Conservation (phyloP, 78 protist genomes). For the Planoprotostelium fungivorum region DNA sequence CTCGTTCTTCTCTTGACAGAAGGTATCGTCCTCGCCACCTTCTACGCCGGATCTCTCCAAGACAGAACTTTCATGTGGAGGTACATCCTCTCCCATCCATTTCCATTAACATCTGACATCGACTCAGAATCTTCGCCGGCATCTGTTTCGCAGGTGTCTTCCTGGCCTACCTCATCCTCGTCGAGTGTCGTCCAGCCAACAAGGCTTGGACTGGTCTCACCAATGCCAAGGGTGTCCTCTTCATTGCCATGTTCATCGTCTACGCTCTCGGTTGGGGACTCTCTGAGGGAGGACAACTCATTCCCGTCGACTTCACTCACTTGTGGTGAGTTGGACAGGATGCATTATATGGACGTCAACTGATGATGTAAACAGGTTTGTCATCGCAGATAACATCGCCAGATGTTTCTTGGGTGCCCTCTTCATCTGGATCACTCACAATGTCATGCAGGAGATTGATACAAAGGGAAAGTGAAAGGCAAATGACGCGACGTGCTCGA, state of each 20-base stretch:
- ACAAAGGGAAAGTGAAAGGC: too few species aligned
- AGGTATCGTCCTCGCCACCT: neutral
- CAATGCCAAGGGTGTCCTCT: neutral
- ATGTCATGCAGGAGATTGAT: neutral
- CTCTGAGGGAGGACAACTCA: neutral
- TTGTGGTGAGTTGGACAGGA: too few species aligned
- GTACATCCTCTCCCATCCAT: too few species aligned
- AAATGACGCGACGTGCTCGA: too few species aligned
- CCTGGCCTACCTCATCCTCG: neutral
- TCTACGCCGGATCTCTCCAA: neutral
- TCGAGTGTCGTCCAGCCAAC: neutral
- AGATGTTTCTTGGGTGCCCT: neutral
- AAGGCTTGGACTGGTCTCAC: neutral
- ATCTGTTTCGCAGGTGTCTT: neutral
- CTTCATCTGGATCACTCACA: neutral
- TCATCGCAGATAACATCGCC: neutral
- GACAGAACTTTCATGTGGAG: neutral
- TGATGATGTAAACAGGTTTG: too few species aligned
- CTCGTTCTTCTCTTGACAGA: neutral
- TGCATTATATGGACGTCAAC: too few species aligned
- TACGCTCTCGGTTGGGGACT: neutral
- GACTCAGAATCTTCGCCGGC: neutral
- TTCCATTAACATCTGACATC: neutral
- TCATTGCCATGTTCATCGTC: neutral
- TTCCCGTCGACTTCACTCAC: neutral